A percentile compares a stretch with the other conserved stretches of the same genome.
These are phyloP conservation scores for Coemansia sp. DNA, from an alignment of 192 early-diverging fungal species.

Conservation along the genomic window DNA sequence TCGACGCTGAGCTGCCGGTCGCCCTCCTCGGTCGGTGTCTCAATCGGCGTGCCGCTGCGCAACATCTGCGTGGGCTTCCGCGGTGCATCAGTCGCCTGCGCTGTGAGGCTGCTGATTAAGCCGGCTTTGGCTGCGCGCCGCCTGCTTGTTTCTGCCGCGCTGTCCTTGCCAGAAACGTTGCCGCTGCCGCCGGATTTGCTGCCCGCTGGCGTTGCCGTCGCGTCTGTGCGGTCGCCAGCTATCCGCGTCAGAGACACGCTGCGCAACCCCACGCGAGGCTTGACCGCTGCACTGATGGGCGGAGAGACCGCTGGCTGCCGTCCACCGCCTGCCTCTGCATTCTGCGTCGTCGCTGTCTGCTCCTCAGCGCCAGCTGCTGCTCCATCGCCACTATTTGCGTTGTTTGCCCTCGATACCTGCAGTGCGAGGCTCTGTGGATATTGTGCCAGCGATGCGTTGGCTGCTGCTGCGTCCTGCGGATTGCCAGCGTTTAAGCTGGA, in stretches of 20 bases:
- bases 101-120: constrained; percentile 1
- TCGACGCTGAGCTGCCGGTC: constrained; percentile 44
- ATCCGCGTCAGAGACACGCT: constrained; percentile 48
- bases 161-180: constrained; percentile 22
- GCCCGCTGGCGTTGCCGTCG: not conserved
- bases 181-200: constrained; percentile 29
- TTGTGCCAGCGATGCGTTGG: constrained; percentile 20
- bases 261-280: constrained; percentile 19
- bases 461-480: constrained; percentile 11
- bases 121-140: not conserved
- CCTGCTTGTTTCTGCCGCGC: constrained; percentile 1
- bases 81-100: constrained; percentile 7
- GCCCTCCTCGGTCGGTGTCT: constrained; percentile 47
- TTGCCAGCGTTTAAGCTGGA: constrained; percentile 11
- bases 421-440: constrained; percentile 32
- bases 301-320: not conserved
- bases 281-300: not conserved
- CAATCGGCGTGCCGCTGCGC: constrained; percentile 34
- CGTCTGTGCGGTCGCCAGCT: constrained; percentile 19
- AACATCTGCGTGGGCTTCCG: constrained; percentile 6
- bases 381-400: constrained; percentile 7
- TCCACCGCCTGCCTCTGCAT: not conserved
- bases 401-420: constrained; percentile 9
- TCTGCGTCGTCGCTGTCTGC: constrained; percentile 2
- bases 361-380: not conserved